Percentiles rank a stretch among this genome's conserved stretches.
phyloP scores from a whole-genome alignment of 23 red algal species.

The Gracilaria vermiculophylla region DNA sequence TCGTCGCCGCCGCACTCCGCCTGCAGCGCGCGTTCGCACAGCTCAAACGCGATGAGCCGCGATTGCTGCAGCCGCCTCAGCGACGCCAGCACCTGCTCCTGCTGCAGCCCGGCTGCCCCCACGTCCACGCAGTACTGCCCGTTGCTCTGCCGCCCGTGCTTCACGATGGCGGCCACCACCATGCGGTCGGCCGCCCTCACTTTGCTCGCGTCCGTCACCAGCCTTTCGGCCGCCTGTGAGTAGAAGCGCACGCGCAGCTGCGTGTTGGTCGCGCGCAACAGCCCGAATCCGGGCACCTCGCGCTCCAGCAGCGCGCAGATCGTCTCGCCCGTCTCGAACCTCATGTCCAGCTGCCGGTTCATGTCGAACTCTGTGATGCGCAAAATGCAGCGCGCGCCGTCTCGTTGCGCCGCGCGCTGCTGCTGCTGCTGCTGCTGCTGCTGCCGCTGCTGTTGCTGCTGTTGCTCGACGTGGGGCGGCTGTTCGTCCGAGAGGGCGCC shows the following conservation, averaged over 20 bases:
- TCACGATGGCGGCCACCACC: background rate
- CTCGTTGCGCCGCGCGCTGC: too few relatives aligned
- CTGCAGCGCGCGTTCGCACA: background rate
- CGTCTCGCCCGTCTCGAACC: slow-evolving; percentile 45
- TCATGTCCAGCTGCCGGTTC: slow-evolving; percentile 37
- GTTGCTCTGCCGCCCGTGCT: background rate
- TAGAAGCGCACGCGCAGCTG: slow-evolving; percentile 25
- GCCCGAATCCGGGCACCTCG: background rate
- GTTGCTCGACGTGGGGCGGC: too few relatives aligned
- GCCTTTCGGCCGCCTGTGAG: background rate
- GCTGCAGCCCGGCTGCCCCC: background rate
- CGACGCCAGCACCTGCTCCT: slow-evolving; percentile 2
- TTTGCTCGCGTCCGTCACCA: background rate
- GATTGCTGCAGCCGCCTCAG: background rate
- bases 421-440: too few relatives aligned
- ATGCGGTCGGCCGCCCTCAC: background rate
- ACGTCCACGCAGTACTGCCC: background rate
- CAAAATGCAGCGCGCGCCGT: background rate
- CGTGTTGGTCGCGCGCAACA: background rate
- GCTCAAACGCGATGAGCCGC: background rate
- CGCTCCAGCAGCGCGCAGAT: slow-evolving; percentile 33
- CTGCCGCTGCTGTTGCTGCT: too few relatives aligned
- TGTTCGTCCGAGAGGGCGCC: too few relatives aligned
- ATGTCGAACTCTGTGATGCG: background rate
- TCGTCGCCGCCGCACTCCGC: background rate